Evolutionary conservation across 345 rosid genomes (phyloP), one percentile per base, ranked within the genome.

Genomic region (Trapa incisa): DNA sequence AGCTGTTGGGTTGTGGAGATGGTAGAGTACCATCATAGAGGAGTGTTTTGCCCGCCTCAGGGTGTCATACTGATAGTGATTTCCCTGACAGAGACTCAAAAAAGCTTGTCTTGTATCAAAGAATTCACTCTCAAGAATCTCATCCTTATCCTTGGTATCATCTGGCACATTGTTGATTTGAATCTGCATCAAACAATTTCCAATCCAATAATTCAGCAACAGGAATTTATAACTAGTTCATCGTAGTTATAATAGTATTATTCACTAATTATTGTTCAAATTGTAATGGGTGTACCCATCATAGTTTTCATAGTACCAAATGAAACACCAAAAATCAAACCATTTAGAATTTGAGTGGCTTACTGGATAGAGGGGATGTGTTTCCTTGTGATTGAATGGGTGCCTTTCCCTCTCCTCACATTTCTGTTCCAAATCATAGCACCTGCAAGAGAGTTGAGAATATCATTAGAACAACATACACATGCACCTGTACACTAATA

Each of bases 21-120:
- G 99, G 84, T 94, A 94, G 47, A 94, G 96, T 43, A 94, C 89
- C 99, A 94, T 94, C 97, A 94, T 94, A 33, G 99, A 94, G 17
- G 99, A 94, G 80, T 94, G 99, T 68, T 94, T 94, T 58, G 99
- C 99, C 70, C 99, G 89, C 77, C 99, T 85, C 72, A 95, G 70
- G 56, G 97, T 95, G 71, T 95, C 99, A 80, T 91, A 95, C 74
- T 95, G 99, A 79, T 95, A 95, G 81, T 95, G 99, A 78, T 95
- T 95, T 69, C 96, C 99, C 79, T 95, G 96, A 79, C 99, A 95
- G 52, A 95, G 91, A 86, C 97, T 95, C 77, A 95, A 77, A 76
- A 95, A 95, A 67, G 97, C 97, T 75, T 95, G 97, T 73, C 99
- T 89, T 12, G 97, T 91, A 65, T 95, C 97, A 67, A 95, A 95